Percentiles rank a stretch among this genome's conserved stretches.
Evolutionary conservation across 164 flowering plant species (phyloP).

Genomic region (Aristolochia fimbriata): DNA sequence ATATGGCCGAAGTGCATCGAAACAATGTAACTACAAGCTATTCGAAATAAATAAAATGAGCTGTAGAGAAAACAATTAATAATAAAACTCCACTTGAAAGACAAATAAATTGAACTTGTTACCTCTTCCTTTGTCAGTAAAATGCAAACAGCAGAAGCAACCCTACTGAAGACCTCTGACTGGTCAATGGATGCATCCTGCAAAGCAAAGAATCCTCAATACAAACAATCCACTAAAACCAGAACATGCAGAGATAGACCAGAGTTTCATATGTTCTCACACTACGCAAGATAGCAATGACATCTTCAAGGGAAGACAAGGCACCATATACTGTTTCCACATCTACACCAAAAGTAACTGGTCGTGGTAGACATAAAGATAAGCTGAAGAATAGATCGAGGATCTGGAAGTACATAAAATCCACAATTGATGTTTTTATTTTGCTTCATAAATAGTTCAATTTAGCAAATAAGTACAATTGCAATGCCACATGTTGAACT

Average conservation of each 20-base stretch:
- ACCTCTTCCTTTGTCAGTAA: slow-evolving; percentile 83
- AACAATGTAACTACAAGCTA: slow-evolving; percentile 77
- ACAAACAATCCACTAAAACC: slow-evolving; percentile 2
- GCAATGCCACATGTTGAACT: not conserved
- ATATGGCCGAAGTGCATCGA: slow-evolving; percentile 67
- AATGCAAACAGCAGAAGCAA: slow-evolving; percentile 76
- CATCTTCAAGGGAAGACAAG: slow-evolving; percentile 88
- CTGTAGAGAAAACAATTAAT: not conserved
- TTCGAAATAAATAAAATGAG: not conserved
- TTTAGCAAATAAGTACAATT: slow-evolving; percentile 1
- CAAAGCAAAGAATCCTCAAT: slow-evolving; percentile 2
- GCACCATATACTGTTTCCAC: slow-evolving; percentile 69
- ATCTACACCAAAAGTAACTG: slow-evolving; percentile 35
- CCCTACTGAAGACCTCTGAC: slow-evolving; percentile 89
- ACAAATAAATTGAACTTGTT: not conserved
- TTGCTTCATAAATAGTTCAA: not conserved
- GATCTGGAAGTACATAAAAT: slow-evolving; percentile 32
- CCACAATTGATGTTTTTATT: too few relatives aligned
- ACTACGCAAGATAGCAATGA: slow-evolving; percentile 85
- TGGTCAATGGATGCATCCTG: slow-evolving; percentile 98
- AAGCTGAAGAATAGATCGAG: slow-evolving; percentile 88
- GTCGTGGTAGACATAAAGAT: slow-evolving; percentile 74
- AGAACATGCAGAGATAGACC: not conserved
- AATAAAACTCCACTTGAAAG: not conserved
- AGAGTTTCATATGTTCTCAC: slow-evolving; percentile 29